phyloP scores from a whole-genome alignment of 768 basidiomycete genomes.

The Calocera viscosa region DNA sequence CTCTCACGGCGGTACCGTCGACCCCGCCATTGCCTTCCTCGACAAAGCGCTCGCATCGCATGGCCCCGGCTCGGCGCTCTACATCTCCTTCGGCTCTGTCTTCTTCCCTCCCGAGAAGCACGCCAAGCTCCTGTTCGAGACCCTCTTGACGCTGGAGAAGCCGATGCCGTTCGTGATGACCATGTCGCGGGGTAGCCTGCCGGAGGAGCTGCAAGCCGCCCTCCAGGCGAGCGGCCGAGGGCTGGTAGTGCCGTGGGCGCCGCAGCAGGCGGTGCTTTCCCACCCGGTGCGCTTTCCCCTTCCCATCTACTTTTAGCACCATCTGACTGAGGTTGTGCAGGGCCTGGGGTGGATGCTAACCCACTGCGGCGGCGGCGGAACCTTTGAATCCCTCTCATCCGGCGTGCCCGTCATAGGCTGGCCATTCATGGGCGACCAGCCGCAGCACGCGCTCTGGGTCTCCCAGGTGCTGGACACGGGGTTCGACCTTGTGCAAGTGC shows the following conservation, averaged over 20 bases:
- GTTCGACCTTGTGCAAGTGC: conserved; percentile 20
- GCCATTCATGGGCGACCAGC: conserved; percentile 24
- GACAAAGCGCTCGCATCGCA: background rate
- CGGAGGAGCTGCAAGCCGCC: conserved; percentile 17
- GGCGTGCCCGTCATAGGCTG: conserved; percentile 24
- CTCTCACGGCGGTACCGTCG: background rate
- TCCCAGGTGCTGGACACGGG: conserved; percentile 15
- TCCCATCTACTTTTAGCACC: background rate
- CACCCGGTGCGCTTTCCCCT: conserved; percentile 18
- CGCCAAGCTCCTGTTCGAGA: background rate
- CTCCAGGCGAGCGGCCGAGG: conserved; percentile 17
- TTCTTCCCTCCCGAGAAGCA: background rate
- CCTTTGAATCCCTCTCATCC: conserved; percentile 19
- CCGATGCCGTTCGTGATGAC: background rate
- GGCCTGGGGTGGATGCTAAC: conserved; percentile 22
- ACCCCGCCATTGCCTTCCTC: conserved; percentile 4
- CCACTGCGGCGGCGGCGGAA: conserved; percentile 23
- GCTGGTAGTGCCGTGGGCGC: conserved; percentile 20
- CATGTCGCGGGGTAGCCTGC: conserved; percentile 8
- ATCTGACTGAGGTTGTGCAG: conserved; percentile 14
- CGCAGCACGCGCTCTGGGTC: conserved; percentile 20
- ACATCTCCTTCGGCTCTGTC: conserved; percentile 4
- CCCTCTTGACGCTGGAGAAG: background rate
- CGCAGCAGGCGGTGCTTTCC: conserved; percentile 21
- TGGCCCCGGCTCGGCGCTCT: background rate